Evolutionary conservation across 1,284 basidiomycete species (phyloP), one percentile per base, ranked within the genome.

Genomic region (Garcileccinum viscosum): DNA sequence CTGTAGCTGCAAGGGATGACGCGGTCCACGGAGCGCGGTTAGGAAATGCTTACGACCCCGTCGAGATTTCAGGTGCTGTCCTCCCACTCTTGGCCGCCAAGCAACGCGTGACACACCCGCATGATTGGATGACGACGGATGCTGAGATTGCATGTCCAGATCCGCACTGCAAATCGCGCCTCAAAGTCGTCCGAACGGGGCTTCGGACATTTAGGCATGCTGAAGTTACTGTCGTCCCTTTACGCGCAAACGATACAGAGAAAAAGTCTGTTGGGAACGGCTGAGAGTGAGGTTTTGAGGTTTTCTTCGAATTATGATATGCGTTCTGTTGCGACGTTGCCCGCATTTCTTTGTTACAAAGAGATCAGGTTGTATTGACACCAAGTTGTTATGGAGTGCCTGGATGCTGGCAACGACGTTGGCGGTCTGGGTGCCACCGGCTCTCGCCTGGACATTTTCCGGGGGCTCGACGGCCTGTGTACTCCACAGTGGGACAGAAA

Each of bases 81-180:
- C 82, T 92, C 9, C 89, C 89, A 4, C 80, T 91, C 15, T 80
- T 91, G 15, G 87, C 89, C 22, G 89, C 89, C 24, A 91, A 90
- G 75, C 89, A 91, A 70, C 83, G 89, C 3, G 78, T 80, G 27
- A 86, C 85, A 1, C 78, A 88, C 63, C 72, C 80, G 2, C 85
- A 87, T 68, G 90, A 91, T 75, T 91, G 90, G 89, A 90, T 92
- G 86, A 81, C 88, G 5, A 89, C 88, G 1, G 90, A 91, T 71
- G 84, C 83, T 1, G 86, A 90, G 70, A 79, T 91, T 27, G 89
- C 88, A 0, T 91, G 89, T 73, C 90, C 89, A 0, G 89, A 91
- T 74, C 89, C 89, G 2, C 79, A 88, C 69, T 91, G 90, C 76
- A 84, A 82, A 40, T 89, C 89, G 3, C 81, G 82, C n/a, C 73